Evolutionary conservation across 1,139 yeast species (phyloP), one percentile per base, ranked within the genome.

Genomic region (Lodderomyces oxycetoniae): DNA sequence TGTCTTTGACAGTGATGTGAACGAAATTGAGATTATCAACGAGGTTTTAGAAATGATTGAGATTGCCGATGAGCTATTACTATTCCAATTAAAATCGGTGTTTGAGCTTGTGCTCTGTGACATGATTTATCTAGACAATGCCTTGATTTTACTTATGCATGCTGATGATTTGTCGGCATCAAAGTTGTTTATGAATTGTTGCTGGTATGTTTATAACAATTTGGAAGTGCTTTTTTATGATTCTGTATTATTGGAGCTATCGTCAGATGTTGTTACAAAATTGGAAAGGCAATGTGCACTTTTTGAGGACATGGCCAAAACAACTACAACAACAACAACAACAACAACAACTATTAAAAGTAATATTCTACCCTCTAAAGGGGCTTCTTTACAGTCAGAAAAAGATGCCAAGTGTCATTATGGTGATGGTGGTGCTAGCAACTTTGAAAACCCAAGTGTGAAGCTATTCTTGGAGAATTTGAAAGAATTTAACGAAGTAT

Each of bases 171-270:
- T 71, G 36, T 57, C 68, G 10, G 84, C 87, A 2, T 52, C 58
- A 6, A 76, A 79, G 45, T 53, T 88, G 21, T 67, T 77, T 40
- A 63, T 68, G 34, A 71, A 74, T 35, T 77, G 95, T 48, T 61
- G 81, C 26, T 79, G 86, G 78, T 84, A 73, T 44, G 66, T 86
- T 11, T 77, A 73, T 45, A 71, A 74, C 44, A 86, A 87, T 49
- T 56, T 85, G 41, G 88, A 80, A 26, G 53, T 76, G 4, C 52
- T 85, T 16, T 59, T 87, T 30, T 72, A 77, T 39, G 85, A 82
- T 44, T 47, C 55, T 2, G 31, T 52, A 2, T 52, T 66, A 35
- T 41, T 46, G 14, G 61, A 55, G 5, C 44, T 67, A 12, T 57
- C 65, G 2, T 39, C 45, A 5, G 61, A 57, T 0, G 28, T 61